Base-by-base conservation (phyloP, 352 stramenopile species). In the Globisporangium spinosum region DNA sequence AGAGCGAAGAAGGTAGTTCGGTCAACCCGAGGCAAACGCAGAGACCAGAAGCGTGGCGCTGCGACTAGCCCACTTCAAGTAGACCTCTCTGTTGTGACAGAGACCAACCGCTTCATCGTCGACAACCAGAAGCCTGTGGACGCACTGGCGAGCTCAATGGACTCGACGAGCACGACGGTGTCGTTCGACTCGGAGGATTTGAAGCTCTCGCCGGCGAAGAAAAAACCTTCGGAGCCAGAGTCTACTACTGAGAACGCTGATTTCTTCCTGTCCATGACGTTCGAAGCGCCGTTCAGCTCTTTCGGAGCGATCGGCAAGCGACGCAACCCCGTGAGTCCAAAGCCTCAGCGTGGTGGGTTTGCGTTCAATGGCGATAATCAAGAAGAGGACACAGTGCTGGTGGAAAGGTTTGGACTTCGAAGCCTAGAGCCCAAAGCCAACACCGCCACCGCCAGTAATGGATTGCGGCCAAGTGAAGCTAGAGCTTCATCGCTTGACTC, bases 91-190 rank as follows among this genome's bases (percentile, higher is more conserved):
- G 29, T 13, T 58, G 7, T 9, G 25, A 56, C 10, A 22, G 34
- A 43, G 2, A 43, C 7, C 57, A 65, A 9, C 34, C 20, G 20
- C 13, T 51, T 15, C 32, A 38, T 12, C 51, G n/a, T 64, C 17
- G 57, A 70, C 10, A 40, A 6, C 20, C 58, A 40, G 4, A 58
- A 70, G 27, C 17, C 47, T 10, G 34, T 61, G 29, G 29, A 60
- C 53, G 15, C 15, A 5, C 29, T 67, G 20, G 49, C 38, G 49
- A 62, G 58, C 49, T 67, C 65, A 3, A 70, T 58, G 22, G 49
- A 57, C 58, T 70, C 65, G 58, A 70, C 65, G 29, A 70, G 47
- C 49, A 70, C 65, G 57, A 62, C 65, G 7, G 34, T 70, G 65
- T 65, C 65, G 22, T 62, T 60, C 29, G 58, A 65, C 57, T 65